Base-by-base conservation (phyloP, 345 rosid species). In the Garcia nutans region DNA sequence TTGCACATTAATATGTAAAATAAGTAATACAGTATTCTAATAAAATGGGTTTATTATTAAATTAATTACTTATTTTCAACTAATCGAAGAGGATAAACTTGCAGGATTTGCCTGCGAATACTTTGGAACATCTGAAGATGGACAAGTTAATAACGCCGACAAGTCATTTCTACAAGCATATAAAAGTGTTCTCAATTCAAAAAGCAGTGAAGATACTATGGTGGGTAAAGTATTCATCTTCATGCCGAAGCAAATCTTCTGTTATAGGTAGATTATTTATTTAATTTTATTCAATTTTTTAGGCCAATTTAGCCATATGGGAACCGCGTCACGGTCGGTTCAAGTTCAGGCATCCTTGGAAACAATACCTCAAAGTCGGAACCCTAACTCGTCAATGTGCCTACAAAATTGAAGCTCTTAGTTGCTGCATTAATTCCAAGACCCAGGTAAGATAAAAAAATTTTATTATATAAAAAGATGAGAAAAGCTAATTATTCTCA, bases 121-220 rank as follows among this genome's bases (percentile, higher is more conserved):
- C 77, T 86, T 85, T 58, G 58, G 22, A 44, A 49, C 72, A 60
- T 58, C 24, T 6, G 76, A 63, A 54, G 82, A 81, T 44, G 77
- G 41, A 67, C 80, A 74, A 50, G 58, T 72, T 10, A 80, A 80
- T 24, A 42, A 74, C 28, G 9, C 10, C 23, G 82, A 81, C 52
- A 85, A 79, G 70, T 75, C 80, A n/a, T 78, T 72, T 44, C 73
- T 86, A 67, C 82, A 74, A 81, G 90, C 75, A 74, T 89, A 90
- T 20, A 84, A 78, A 81, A 87, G 87, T 75, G 80, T 89, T 73
- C 90, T 89, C 64, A 80, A 47, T 80, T 90, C 97, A 52, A 87
- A 92, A 82, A 86, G 62, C 63, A 78, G 37, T 6, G 96, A 92
- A 76, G 98, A 92, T 72, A 79, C 92, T 61, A 77, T 94, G 93